Base-by-base conservation (phyloP, 1,284 basidiomycete genomes). In the Bondarzewia mesenterica region DNA sequence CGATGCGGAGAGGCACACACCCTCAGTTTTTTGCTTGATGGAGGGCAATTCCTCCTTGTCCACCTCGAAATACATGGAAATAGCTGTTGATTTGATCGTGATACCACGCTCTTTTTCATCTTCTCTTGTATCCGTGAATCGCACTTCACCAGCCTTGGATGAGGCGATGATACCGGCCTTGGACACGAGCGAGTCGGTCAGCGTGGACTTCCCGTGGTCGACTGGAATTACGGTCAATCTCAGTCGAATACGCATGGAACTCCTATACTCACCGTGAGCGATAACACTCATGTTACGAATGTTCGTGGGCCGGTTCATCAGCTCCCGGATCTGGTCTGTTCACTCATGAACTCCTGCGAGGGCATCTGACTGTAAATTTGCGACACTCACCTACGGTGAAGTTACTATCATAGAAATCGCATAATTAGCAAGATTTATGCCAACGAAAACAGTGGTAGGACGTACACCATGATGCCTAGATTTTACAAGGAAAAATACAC, bases 81-180 rank as follows among this genome's bases (percentile, higher is more conserved):
- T 98, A 66, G 95, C 96, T 42, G 96, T 99, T 44, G 96, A 99
- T 77, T 99, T 99, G 78, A 99, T 99, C 53, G 96, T 99, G 65
- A 99, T 99, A 80, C 96, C 96, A 75, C 96, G 94, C 71, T 99
- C 96, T 70, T 97, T 99, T 77, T 99, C 96, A 68, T 99, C 96
- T 38, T 90, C 84, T 78, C 95, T 76, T 60, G 96, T 99, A 73
- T 99, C 95, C 58, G 92, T 99, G 70, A 95, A 97, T 60, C 96
- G 93, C 81, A 90, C 81, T 58, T 98, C 94, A 71, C 94, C 95
- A 57, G 96, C 93, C 72, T 97, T 97, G 64, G 92, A 75, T 50
- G 78, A 74, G 60, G 96, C 95, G 64, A 99, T 98, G 69, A 99
- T 99, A 85, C 96, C 96, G 57, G 96, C 96, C 79, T 99, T 99